Evolutionary conservation across 768 basidiomycete species (phyloP).

Genomic region (Xerocomellus amylosporus): DNA sequence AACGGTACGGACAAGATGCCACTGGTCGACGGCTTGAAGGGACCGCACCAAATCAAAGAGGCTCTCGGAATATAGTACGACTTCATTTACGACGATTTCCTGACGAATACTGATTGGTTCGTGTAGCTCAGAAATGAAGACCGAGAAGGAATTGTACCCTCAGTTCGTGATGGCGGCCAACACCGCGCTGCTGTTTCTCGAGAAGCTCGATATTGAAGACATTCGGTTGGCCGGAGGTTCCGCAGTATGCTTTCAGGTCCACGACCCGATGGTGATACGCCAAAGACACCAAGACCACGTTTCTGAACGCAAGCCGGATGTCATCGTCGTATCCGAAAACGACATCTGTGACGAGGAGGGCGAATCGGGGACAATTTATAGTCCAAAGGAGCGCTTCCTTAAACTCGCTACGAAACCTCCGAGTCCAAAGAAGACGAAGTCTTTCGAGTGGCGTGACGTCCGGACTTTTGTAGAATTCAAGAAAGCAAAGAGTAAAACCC

Average conservation of each 20-base stretch:
- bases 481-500: not conserved
- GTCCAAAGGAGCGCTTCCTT: no score
- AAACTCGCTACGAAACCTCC: no score
- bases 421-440: no score
- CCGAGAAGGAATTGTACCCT: no score
- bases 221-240: no score
- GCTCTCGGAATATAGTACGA: not conserved
- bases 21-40: not conserved
- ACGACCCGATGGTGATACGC: no score
- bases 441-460: not conserved
- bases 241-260: no score
- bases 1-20: not conserved
- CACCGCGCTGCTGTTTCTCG: no score
- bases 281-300: not conserved
- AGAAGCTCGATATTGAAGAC: no score
- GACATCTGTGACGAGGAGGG: not conserved
- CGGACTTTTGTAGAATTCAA: not conserved
- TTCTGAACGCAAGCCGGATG: not conserved
- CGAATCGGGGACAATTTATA: not conserved
- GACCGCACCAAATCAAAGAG: not conserved
- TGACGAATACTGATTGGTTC: not conserved
- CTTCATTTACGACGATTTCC: not conserved
- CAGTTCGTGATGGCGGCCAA: no score
- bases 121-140: not conserved
- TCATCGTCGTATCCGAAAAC: not conserved